These are phyloP conservation scores for Colletotrichum horii DNA, from an alignment of 2,329 filamentous ascomycete species.

Conservation along the genomic window DNA sequence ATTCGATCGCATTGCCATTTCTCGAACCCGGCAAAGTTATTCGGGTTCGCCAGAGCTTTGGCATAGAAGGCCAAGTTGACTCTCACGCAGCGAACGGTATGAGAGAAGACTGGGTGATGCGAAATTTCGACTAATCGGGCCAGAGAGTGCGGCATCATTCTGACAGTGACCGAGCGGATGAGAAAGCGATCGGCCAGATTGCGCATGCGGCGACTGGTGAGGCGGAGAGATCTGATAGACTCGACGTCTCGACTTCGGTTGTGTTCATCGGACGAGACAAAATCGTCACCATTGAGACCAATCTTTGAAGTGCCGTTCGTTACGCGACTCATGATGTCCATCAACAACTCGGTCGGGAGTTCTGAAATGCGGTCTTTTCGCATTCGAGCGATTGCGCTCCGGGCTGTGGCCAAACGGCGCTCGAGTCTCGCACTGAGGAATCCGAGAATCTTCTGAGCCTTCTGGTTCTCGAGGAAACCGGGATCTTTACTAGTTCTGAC, in stretches of 20 bases:
- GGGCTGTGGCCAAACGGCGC: neutral
- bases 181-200: neutral
- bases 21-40: neutral
- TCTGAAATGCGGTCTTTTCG: neutral
- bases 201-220: neutral
- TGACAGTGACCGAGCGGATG: neutral
- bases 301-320: neutral
- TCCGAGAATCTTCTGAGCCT: neutral
- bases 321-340: neutral
- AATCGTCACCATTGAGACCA: neutral
- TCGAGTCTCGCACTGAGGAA: neutral
- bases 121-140: neutral
- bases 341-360: neutral
- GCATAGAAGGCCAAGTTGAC: neutral
- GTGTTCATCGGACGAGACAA: accelerated
- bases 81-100: neutral
- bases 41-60: neutral
- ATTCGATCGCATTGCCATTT: neutral
- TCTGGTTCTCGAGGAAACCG: neutral
- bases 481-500: neutral
- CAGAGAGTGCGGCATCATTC: neutral
- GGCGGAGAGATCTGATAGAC: neutral
- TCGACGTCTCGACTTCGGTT: neutral
- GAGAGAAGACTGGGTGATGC: neutral
- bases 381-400: neutral